Conservation (phyloP, 140 eudicot genomes). For the Bidens hawaiensis region DNA sequence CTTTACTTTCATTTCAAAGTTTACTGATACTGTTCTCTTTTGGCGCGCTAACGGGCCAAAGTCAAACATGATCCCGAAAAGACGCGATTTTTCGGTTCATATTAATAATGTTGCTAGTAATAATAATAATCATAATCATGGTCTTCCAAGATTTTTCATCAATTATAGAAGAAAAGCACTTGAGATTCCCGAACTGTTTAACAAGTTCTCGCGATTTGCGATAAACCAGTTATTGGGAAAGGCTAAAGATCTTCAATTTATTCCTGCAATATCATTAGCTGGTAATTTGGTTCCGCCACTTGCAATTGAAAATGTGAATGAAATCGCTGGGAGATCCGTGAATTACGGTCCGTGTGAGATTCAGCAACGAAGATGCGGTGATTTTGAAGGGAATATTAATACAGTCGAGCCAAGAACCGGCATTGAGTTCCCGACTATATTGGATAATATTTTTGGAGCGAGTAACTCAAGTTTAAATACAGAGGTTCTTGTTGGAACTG, state of each 20-base stretch:
- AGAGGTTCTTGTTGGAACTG: conserved; percentile 99
- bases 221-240: conserved; percentile 35
- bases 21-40: conserved; percentile 41
- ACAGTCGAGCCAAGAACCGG: conserved; percentile 84
- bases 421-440: conserved; percentile 70
- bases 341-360: conserved; percentile 59
- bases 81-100: conserved; percentile 17
- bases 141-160: conserved; percentile 32
- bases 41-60: conserved; percentile 50
- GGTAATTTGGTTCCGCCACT: conserved; percentile 69
- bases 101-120: conserved; percentile 21
- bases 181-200: conserved; percentile 36
- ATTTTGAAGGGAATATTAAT: conserved; percentile 23
- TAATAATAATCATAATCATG: no score
- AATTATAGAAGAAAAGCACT: conserved; percentile 37
- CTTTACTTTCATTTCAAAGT: conserved; percentile 50
- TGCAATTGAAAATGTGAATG: conserved; percentile 35
- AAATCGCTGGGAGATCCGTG: conserved; percentile 32
- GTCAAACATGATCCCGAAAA: conserved; percentile 23
- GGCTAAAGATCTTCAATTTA: conserved; percentile 46
- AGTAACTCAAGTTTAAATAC: conserved; percentile 44
- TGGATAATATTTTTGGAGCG: conserved; percentile 46
- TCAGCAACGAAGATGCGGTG: conserved; percentile 41
- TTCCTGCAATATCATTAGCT: conserved; percentile 62
- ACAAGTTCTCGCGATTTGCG: conserved; percentile 48